Conservation (phyloP, 768 basidiomycete species). For the Coprinopsis sp. region DNA sequence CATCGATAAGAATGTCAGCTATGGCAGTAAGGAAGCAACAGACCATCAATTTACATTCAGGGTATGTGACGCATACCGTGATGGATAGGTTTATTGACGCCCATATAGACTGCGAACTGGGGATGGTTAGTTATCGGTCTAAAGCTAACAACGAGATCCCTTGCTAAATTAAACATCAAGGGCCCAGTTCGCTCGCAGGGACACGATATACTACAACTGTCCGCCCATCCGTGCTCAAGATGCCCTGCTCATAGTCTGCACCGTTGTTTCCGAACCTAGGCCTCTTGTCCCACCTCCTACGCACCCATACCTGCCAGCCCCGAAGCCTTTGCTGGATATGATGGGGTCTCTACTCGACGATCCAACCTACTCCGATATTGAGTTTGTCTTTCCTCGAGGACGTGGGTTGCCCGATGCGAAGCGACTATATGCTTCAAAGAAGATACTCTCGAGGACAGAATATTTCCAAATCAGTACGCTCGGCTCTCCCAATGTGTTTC, state of each 20-base stretch:
- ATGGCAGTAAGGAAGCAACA: conserved; percentile 71
- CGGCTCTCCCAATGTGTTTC: background rate
- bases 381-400: conserved; percentile 62
- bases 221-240: conserved; percentile 51
- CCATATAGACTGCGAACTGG: conserved; percentile 72
- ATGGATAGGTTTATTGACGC: background rate
- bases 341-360: conserved; percentile 77
- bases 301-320: conserved; percentile 51
- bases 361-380: conserved; percentile 79
- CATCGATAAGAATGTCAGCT: conserved; percentile 42
- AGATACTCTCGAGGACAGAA: conserved; percentile 63
- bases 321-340: conserved; percentile 60
- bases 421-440: conserved; percentile 66
- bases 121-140: conserved; percentile 55
- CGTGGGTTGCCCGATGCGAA: conserved; percentile 33
- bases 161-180: conserved; percentile 27
- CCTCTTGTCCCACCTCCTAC: conserved; percentile 41
- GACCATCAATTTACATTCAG: conserved; percentile 81
- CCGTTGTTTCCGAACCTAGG: conserved; percentile 64
- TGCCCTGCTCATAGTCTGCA: conserved; percentile 72
- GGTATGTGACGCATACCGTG: conserved; percentile 14
- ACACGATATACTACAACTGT: conserved; percentile 60
- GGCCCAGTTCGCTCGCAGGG: conserved; percentile 78
- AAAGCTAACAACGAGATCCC: background rate
- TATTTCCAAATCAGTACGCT: conserved; percentile 71